phyloP scores from a whole-genome alignment of 306 rosid species.

The Pterocarpus santalinus region DNA sequence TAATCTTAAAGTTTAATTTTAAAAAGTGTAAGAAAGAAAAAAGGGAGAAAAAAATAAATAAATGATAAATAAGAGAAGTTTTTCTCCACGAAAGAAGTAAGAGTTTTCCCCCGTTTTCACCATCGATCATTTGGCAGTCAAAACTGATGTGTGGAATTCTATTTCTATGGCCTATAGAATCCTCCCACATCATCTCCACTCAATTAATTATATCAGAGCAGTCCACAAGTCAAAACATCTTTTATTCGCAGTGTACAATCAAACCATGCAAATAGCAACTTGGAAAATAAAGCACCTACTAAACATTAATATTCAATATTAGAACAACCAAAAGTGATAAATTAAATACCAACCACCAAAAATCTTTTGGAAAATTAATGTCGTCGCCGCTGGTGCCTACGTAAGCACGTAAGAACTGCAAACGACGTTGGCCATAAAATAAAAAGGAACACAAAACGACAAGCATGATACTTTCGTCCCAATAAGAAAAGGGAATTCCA shows the following conservation, averaged over 20 bases:
- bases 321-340: background rate
- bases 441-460: background rate
- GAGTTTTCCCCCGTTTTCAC: no score
- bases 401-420: background rate
- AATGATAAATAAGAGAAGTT: no score
- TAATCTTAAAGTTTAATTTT: no score
- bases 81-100: no score
- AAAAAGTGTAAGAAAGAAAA: no score
- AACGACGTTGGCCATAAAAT: slow-evolving; percentile 19
- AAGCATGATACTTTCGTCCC: background rate
- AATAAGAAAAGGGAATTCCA: background rate
- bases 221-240: slow-evolving; percentile 30
- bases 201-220: background rate
- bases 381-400: background rate
- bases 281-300: slow-evolving; percentile 35
- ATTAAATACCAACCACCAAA: background rate
- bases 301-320: background rate
- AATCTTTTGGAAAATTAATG: background rate
- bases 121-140: background rate
- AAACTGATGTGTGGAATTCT: slow-evolving; percentile 27
- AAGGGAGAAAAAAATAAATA: no score
- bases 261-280: slow-evolving; percentile 38
- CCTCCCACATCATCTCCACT: background rate
- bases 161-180: slow-evolving; percentile 10
- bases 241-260: slow-evolving; percentile 14